A percentile compares a stretch with the other conserved stretches of the same genome.
These are phyloP conservation scores for Myxozyma kluyveri DNA, from an alignment of 805 yeast genomes.

Conservation along the genomic window DNA sequence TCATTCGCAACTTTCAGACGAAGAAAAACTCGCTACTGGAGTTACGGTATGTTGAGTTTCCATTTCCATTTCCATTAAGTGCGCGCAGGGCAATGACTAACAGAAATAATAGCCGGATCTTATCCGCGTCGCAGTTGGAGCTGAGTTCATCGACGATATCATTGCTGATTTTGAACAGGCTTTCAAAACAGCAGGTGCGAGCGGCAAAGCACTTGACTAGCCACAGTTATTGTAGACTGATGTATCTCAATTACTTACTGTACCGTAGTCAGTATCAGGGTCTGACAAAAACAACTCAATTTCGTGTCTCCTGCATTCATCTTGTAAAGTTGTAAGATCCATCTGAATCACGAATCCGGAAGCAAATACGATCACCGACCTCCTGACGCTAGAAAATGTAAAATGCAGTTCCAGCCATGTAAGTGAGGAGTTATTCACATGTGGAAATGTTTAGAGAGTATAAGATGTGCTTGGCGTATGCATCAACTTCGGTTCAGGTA, in stretches of 20 bases:
- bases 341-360: no score
- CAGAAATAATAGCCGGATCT: slow-evolving; percentile 52
- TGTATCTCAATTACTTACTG: background rate
- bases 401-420: no score
- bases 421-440: no score
- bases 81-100: background rate
- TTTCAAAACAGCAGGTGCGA: slow-evolving; percentile 52
- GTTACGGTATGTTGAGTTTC: slow-evolving; percentile 48
- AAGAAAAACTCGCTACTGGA: slow-evolving; percentile 79
- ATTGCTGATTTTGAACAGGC: slow-evolving; percentile 87
- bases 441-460: no score
- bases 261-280: background rate
- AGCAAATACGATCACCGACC: no score
- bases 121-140: slow-evolving; percentile 86
- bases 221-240: background rate
- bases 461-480: no score
- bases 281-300: no score
- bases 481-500: no score
- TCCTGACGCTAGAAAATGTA: no score
- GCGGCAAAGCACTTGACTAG: background rate
- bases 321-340: background rate
- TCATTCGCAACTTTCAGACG: slow-evolving; percentile 83
- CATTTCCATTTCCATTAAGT: background rate
- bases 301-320: background rate
- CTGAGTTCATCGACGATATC: slow-evolving; percentile 78